These are phyloP conservation scores for Phytophthora europaea DNA, from an alignment of 352 stramenopile genomes.

Conservation along the genomic window DNA sequence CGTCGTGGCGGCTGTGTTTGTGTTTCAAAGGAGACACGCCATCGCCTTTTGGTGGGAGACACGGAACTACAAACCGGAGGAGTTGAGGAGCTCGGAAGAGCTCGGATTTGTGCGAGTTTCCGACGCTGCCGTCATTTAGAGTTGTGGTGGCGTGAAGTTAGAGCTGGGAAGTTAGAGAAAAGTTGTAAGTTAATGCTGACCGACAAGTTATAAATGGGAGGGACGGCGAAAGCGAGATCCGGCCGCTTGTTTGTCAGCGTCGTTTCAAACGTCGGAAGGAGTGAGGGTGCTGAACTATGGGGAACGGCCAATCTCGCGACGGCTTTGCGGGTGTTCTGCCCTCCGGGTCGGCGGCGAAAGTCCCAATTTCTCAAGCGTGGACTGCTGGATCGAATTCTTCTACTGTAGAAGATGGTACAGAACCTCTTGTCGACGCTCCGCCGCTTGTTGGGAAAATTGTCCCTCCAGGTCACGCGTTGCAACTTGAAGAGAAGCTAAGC, in stretches of 20 bases:
- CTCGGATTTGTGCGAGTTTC: conserved; percentile 40
- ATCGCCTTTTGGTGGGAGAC: conserved; percentile 37
- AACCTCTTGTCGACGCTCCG: conserved; percentile 1
- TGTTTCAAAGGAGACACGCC: conserved; percentile 28
- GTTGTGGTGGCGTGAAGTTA: neutral
- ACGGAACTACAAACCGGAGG: conserved; percentile 18
- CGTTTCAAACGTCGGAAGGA: conserved; percentile 11
- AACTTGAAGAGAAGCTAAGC: conserved; percentile 24
- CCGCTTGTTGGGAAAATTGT: conserved; percentile 22
- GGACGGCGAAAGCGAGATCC: neutral
- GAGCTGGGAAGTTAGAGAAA: neutral
- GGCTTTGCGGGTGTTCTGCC: conserved; percentile 47
- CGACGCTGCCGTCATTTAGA: conserved; percentile 35
- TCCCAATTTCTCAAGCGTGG: conserved; percentile 31
- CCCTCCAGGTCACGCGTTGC: conserved; percentile 32
- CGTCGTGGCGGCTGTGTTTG: conserved; percentile 31
- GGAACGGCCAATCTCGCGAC: conserved; percentile 40
- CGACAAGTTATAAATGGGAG: conserved; percentile 18
- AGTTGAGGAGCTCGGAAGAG: conserved; percentile 37
- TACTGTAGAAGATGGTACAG: neutral
- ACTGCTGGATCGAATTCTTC: neutral
- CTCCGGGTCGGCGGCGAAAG: conserved; percentile 19
- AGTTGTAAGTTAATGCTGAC: conserved; percentile 7
- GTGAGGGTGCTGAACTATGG: conserved; percentile 28
- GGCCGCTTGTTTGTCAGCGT: conserved; percentile 12